Conservation (phyloP, 345 rosid genomes). For the Eutrema heterophyllum region DNA sequence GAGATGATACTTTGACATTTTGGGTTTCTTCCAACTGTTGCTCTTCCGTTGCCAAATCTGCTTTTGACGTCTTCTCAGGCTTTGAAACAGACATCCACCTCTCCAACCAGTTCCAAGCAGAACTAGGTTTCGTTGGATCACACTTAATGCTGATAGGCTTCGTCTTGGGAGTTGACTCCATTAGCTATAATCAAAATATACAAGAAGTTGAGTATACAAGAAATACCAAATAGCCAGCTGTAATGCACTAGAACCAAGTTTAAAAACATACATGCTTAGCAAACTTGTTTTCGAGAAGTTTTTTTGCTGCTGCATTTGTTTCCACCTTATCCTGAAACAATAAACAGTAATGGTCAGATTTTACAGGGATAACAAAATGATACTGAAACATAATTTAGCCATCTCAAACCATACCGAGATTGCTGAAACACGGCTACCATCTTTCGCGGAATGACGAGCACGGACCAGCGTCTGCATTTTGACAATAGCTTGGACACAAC, state of each 20-base stretch:
- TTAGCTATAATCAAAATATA: constrained; percentile 46
- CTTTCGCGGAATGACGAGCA: constrained; percentile 48
- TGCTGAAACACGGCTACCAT: constrained; percentile 26
- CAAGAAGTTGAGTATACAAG: constrained; percentile 2
- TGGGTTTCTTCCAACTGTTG: constrained; percentile 35
- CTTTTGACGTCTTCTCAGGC: constrained; percentile 37
- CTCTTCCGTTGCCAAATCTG: constrained; percentile 31
- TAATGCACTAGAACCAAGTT: background rate
- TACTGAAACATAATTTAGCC: background rate
- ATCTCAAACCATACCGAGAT: constrained; percentile 34
- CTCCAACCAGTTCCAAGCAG: constrained; percentile 96
- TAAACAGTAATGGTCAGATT: constrained; percentile 6
- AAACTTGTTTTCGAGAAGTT: constrained; percentile 68
- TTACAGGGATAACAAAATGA: background rate
- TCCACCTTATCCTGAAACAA: constrained; percentile 46
- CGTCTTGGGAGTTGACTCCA: constrained; percentile 69
- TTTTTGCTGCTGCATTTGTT: constrained; percentile 53
- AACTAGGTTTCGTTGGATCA: constrained; percentile 68
- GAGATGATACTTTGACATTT: constrained; percentile 28
- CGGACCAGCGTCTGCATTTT: constrained; percentile 91
- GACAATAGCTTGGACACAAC: constrained; percentile 84
- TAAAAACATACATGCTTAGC: constrained; percentile 64
- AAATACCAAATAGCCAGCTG: background rate
- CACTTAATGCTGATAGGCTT: constrained; percentile 70
- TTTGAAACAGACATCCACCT: constrained; percentile 81